Evolutionary conservation across 768 basidiomycete species (phyloP).

Genomic region (Suillus tomentosus): DNA sequence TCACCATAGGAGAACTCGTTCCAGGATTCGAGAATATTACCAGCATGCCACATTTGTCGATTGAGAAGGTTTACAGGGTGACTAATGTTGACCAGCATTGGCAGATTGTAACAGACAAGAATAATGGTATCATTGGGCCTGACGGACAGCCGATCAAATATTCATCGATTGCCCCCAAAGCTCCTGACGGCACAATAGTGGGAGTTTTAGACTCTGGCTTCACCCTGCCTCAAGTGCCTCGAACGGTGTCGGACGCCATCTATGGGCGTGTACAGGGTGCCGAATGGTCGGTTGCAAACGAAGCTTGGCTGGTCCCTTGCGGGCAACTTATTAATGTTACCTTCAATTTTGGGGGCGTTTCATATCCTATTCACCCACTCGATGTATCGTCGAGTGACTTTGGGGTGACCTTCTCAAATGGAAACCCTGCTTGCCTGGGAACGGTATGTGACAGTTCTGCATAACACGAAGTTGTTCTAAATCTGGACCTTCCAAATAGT

Average conservation of each 20-base stretch:
- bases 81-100: conserved; percentile 76
- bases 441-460: conserved; percentile 47
- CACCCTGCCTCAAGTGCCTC: conserved; percentile 71
- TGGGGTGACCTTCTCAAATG: conserved; percentile 40
- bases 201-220: conserved; percentile 78
- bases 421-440: conserved; percentile 64
- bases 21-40: conserved; percentile 63
- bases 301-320: conserved; percentile 77
- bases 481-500: conserved; percentile 40
- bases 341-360: conserved; percentile 67
- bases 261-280: conserved; percentile 80
- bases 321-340: conserved; percentile 70
- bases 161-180: conserved; percentile 68
- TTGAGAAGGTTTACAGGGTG: conserved; percentile 63
- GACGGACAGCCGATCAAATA: conserved; percentile 65
- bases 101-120: conserved; percentile 70
- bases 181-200: conserved; percentile 63
- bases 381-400: conserved; percentile 67
- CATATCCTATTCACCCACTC: conserved; percentile 75
- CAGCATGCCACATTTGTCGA: conserved; percentile 62
- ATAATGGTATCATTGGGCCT: conserved; percentile 71
- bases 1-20: conserved; percentile 68
- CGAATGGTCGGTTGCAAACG: conserved; percentile 52
- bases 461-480: conserved; percentile 12
- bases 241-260: conserved; percentile 75